These are phyloP conservation scores for Rhizophora apiculata DNA, from an alignment of 345 rosid genomes.

Conservation along the genomic window DNA sequence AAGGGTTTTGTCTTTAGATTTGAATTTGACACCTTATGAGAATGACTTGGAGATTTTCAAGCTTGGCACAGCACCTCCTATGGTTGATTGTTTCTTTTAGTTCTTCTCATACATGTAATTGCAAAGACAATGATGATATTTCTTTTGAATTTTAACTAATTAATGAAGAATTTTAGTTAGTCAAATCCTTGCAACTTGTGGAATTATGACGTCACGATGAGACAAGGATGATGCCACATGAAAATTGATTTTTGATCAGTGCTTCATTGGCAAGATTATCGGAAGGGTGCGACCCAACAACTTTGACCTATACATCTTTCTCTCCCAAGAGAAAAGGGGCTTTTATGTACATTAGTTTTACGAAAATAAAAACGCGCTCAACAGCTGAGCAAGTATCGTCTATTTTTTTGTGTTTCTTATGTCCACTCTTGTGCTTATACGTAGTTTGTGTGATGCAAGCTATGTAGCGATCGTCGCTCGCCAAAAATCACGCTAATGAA, in stretches of 20 bases:
- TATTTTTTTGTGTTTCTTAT: too few relatives aligned
- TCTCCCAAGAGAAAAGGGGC: too few relatives aligned
- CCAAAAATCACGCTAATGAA: too few relatives aligned
- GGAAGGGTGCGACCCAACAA: neutral
- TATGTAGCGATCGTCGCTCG: too few relatives aligned
- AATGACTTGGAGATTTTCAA: constrained; percentile 47
- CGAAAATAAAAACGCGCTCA: too few relatives aligned
- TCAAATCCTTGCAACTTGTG: neutral
- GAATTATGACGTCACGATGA: constrained; percentile 11
- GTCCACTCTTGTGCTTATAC: too few relatives aligned
- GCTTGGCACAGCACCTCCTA: constrained; percentile 32
- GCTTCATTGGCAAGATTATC: neutral
- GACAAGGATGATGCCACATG: neutral
- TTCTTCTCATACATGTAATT: neutral
- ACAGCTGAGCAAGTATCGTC: too few relatives aligned
- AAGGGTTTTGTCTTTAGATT: constrained; percentile 48
- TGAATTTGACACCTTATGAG: constrained; percentile 69
- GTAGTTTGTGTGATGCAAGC: too few relatives aligned
- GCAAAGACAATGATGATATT: neutral
- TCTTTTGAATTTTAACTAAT: neutral
- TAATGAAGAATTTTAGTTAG: neutral
- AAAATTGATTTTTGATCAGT: neutral
- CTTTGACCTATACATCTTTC: too few relatives aligned
- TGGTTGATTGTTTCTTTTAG: constrained; percentile 37
- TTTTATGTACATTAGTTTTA: too few relatives aligned